Base-by-base conservation (phyloP, 2,329 filamentous ascomycete species). In the Phialocephala subalpina region DNA sequence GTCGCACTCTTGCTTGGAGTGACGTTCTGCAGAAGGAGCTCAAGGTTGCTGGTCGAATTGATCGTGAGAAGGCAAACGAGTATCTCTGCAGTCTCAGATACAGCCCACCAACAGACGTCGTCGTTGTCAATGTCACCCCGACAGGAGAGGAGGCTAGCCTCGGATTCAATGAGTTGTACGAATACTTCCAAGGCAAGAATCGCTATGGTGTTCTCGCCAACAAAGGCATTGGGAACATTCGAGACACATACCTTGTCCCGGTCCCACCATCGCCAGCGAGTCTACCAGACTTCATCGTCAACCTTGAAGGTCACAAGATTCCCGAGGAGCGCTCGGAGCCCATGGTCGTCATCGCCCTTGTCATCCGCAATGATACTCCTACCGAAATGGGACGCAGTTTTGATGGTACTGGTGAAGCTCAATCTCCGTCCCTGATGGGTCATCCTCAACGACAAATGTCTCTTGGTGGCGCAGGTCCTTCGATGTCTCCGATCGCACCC, bases 171-270 rank as follows among this genome's bases (percentile, higher is more conserved):
- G 86, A 86, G 20, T 83, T 98, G n/a, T 92, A 94, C 73, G 86
- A 94, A 60, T 98, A 99, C 80, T 98, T 99, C 76, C 83, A 89
- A 49, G 85, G 85, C 59, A 92, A 95, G 75, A 87, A 92, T 70
- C 87, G 94, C 38, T 99, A 97, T 77, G 95, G 94, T 22, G 95
- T 98, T 1, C 86, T 97, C 7, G 90, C 90, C 16, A 92, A 95
- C 75, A 91, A 92, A 77, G 86, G 87, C 0, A 80, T 89, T 35
- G 86, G 88, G 22, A 90, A 93, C 67, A 91, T 97, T 58, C 90
- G 94, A 66, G 95, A 98, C 76, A 92, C 94, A 1, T 98, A 98
- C 77, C 86, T 98, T 36, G 90, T 97, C 11, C 95, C 96, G 0
- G 87, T 98, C 4, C 87, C 93, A 36, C 85, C 89, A 5, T 93